Evolutionary conservation across 2,329 filamentous ascomycete genomes (phyloP).

Genomic region (Camptophora hylomeconis): DNA sequence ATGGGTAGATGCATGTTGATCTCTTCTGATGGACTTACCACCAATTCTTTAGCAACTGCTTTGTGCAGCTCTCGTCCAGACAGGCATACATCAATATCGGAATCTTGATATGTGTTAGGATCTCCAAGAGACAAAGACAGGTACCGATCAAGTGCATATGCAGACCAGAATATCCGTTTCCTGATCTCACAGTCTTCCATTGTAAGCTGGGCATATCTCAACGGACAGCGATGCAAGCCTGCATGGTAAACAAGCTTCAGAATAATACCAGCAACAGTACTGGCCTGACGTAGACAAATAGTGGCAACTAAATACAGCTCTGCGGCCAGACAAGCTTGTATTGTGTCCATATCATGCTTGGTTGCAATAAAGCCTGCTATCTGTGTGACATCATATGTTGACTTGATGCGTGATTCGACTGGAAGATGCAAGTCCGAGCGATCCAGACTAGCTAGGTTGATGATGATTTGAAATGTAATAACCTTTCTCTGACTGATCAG

Average conservation of each 20-base stretch:
- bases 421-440: slow-evolving; percentile 23
- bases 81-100: slow-evolving; percentile 33
- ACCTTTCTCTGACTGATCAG: no score
- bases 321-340: slow-evolving; percentile 36
- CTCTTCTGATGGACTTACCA: slow-evolving; percentile 10
- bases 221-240: slow-evolving; percentile 39
- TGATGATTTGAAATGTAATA: slow-evolving; percentile 37
- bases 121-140: slow-evolving; percentile 27
- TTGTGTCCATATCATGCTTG: slow-evolving; percentile 21
- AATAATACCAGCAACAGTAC: slow-evolving; percentile 35
- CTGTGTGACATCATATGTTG: slow-evolving; percentile 23
- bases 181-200: slow-evolving; percentile 27
- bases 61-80: slow-evolving; percentile 21
- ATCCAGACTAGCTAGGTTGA: slow-evolving; percentile 33
- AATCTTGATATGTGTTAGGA: slow-evolving; percentile 29
- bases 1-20: slow-evolving; percentile 12
- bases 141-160: slow-evolving; percentile 29
- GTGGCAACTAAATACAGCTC: slow-evolving; percentile 36
- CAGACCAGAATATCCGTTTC: slow-evolving; percentile 30
- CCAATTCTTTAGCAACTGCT: slow-evolving; percentile 7
- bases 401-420: slow-evolving; percentile 24
- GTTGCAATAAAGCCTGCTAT: slow-evolving; percentile 13
- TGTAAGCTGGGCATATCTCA: slow-evolving; percentile 35
- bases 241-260: slow-evolving; percentile 36
- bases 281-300: slow-evolving; percentile 37